Evolutionary conservation across 2,329 filamentous ascomycete species (phyloP).

Genomic region (Sarocladium strictum): DNA sequence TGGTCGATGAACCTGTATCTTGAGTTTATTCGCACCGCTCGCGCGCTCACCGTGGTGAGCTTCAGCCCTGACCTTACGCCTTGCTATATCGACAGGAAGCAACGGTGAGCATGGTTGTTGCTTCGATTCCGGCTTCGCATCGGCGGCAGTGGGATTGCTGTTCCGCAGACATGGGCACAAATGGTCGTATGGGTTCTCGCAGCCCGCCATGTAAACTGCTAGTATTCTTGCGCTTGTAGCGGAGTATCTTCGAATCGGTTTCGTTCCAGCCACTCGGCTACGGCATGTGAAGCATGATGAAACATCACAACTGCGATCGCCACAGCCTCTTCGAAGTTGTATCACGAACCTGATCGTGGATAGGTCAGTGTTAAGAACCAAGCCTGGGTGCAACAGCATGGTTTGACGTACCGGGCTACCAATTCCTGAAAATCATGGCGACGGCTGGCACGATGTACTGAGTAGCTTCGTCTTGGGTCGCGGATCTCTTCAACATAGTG

Average conservation of each 20-base stretch:
- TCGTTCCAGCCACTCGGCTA: conserved; percentile 58
- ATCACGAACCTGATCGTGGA: conserved; percentile 57
- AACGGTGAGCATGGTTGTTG: not conserved
- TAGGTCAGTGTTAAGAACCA: not conserved
- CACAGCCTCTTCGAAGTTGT: conserved; percentile 79
- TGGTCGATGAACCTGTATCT: conserved; percentile 3
- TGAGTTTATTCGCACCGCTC: not conserved
- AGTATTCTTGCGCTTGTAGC: conserved; percentile 75
- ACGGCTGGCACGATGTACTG: conserved; percentile 53
- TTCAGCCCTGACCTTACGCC: not conserved
- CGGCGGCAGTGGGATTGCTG: not conserved
- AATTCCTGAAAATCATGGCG: conserved; percentile 60
- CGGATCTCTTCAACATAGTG: conserved; percentile 52
- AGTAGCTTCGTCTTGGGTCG: conserved; percentile 55
- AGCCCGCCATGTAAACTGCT: conserved; percentile 72
- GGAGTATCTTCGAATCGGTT: conserved; percentile 72
- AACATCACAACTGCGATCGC: conserved; percentile 60
- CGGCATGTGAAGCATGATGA: conserved; percentile 77
- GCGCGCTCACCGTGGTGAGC: not conserved
- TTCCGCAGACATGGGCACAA: conserved; percentile 53
- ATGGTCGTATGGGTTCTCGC: conserved; percentile 66
- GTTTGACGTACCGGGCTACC: conserved; percentile 33
- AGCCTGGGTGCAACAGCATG: not conserved
- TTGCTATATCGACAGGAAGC: not conserved
- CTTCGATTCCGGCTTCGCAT: not conserved